These are phyloP conservation scores for Leucocoprinus leucothites DNA, from an alignment of 768 basidiomycete genomes.

Conservation along the genomic window DNA sequence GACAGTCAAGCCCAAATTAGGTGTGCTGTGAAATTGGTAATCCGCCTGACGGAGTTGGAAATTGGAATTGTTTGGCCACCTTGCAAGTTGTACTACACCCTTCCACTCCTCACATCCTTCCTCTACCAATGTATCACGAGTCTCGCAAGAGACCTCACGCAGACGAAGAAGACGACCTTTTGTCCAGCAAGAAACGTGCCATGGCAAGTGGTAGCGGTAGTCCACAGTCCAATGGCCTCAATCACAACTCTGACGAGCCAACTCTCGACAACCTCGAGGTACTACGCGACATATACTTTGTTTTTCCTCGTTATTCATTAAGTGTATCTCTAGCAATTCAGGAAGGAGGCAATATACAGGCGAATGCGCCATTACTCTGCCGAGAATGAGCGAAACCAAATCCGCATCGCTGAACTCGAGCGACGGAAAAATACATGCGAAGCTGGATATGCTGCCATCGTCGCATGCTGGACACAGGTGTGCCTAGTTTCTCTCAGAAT, in stretches of 20 bases:
- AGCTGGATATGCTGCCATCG: slow-evolving; percentile 68
- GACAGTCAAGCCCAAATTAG: slow-evolving; percentile 1
- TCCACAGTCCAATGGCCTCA: slow-evolving; percentile 51
- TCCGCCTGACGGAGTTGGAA: slow-evolving; percentile 34
- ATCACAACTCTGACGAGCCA: slow-evolving; percentile 42
- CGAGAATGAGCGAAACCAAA: slow-evolving; percentile 63
- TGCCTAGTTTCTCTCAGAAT: slow-evolving; percentile 10
- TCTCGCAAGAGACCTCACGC: slow-evolving; percentile 57
- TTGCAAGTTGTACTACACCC: slow-evolving; percentile 12
- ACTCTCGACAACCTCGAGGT: slow-evolving; percentile 64
- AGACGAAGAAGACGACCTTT: slow-evolving; percentile 44
- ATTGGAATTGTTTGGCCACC: slow-evolving; percentile 28
- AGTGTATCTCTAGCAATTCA: slow-evolving; percentile 54
- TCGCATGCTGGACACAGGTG: slow-evolving; percentile 82
- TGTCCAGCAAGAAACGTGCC: slow-evolving; percentile 54
- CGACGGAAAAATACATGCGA: slow-evolving; percentile 63
- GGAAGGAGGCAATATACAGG: slow-evolving; percentile 83
- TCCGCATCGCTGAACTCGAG: slow-evolving; percentile 63
- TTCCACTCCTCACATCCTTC: slow-evolving; percentile 15
- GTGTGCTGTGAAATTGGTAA: slow-evolving; percentile 29
- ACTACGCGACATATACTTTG: slow-evolving; percentile 19
- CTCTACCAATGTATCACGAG: slow-evolving; percentile 18
- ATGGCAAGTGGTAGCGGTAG: slow-evolving; percentile 47
- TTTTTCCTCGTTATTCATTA: slow-evolving; percentile 13
- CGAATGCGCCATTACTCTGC: slow-evolving; percentile 82